Percentiles rank a stretch among this genome's conserved stretches.
Evolutionary conservation across 768 basidiomycete genomes (phyloP).

Genomic region (Boletus tylopilopsis): DNA sequence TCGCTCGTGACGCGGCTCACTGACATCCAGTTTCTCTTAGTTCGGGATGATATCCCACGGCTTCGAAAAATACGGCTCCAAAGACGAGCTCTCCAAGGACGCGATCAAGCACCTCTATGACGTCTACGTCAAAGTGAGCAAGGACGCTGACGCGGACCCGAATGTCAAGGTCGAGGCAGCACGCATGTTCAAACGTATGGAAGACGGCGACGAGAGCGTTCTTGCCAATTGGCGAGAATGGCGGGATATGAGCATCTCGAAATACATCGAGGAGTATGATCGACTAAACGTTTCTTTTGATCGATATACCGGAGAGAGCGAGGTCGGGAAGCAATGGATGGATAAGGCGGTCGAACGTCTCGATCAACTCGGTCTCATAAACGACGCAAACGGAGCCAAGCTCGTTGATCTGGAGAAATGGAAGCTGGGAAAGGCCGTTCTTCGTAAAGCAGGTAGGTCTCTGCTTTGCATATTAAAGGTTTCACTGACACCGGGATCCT

Average conservation of each 20-base stretch:
- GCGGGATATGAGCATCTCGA: too few species aligned
- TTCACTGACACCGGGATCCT: too few species aligned
- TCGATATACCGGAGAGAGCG: too few species aligned
- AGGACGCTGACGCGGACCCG: too few species aligned
- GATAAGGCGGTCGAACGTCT: slow-evolving; percentile 68
- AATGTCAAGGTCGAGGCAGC: slow-evolving; percentile 74
- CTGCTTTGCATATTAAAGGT: not conserved
- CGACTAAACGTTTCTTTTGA: too few species aligned
- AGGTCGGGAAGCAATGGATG: too few species aligned
- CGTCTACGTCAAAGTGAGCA: slow-evolving; percentile 92
- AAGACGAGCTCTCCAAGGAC: too few species aligned
- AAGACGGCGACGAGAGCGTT: slow-evolving; percentile 78
- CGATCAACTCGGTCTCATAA: slow-evolving; percentile 68
- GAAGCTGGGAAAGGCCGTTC: slow-evolving; percentile 86
- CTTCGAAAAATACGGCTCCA: slow-evolving; percentile 93
- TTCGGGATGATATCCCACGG: slow-evolving; percentile 85
- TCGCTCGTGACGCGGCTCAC: not conserved
- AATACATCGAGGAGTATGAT: too few species aligned
- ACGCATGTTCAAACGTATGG: slow-evolving; percentile 87
- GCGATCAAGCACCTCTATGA: too few species aligned
- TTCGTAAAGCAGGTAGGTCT: slow-evolving; percentile 76
- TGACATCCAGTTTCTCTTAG: slow-evolving; percentile 34
- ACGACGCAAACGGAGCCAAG: slow-evolving; percentile 78
- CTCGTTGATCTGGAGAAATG: slow-evolving; percentile 84
- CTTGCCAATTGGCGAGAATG: slow-evolving; percentile 90